Base-by-base conservation (phyloP, 164 flowering plant species). In the Litsea cubeba region DNA sequence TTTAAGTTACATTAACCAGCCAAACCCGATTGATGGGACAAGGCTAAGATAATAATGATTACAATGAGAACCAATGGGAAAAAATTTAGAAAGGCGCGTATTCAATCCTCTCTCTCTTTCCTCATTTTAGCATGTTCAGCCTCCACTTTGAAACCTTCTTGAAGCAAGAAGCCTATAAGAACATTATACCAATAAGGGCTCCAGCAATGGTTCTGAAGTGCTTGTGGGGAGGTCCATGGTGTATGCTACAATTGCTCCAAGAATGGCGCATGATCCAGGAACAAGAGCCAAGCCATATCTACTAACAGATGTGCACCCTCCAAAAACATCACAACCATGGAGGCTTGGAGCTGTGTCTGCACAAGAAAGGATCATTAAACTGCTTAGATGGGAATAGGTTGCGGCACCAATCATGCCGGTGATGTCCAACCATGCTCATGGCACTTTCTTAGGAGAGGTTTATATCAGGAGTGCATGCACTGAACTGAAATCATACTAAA, bases 251-350 rank as follows among this genome's bases (percentile, higher is more conserved):
- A 71, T 75, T 12, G 85, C 82, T 2, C 94, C 95, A 30, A 85
- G 65, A 69, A 95, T 85, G 17, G 98, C 86, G 82, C 92, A 91
- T 49, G 83, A 2, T 24, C 92, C 96, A 7, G 99, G 99, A 77
- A 95, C 79, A 11, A 93, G 83, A 72, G 97, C 97, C 81, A 95
- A 70, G 28, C 95, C 96, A 32, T 76, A 85, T 79, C 98, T 82
- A 75, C 91, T 85, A 22, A 89, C 76, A 0, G 97, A 87, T 20
- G 85, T 64, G 73, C 82, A 83, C 8, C 65, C 68, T 5, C 46
- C 10, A 8, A 68, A 15, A 57, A 82, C 72, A 70, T 50, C 17
- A 51, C 77, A 81, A 18, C 77, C 72, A 60, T 74, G 60, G 22
- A 85, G 69, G 64, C 54, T 75, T 68, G 87, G 78, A 14, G 84